Evolutionary conservation across 2,329 filamentous ascomycete genomes (phyloP).

Genomic region (Apiospora aurea): DNA sequence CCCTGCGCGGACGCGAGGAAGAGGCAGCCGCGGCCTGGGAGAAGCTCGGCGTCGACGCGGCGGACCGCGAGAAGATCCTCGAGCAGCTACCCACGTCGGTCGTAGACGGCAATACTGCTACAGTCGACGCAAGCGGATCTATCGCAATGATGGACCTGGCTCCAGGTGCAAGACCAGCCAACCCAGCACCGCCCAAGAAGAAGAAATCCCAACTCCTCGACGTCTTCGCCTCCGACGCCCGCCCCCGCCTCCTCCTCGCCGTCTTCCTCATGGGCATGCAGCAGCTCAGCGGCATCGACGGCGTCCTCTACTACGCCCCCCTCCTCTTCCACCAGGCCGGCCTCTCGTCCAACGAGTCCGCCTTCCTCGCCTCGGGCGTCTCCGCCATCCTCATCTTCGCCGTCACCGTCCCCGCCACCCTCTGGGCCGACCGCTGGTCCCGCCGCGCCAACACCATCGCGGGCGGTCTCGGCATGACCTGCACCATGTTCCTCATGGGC

Average conservation of each 20-base stretch:
- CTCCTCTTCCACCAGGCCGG: slow-evolving; percentile 30
- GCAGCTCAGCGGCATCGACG: slow-evolving; percentile 31
- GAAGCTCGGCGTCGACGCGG: slow-evolving; percentile 23
- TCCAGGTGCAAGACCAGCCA: not conserved
- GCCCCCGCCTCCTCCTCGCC: slow-evolving; percentile 25
- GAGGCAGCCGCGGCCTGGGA: slow-evolving; percentile 26
- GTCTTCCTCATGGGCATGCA: slow-evolving; percentile 30
- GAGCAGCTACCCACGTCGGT: slow-evolving; percentile 2
- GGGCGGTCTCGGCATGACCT: slow-evolving; percentile 57
- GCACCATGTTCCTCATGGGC: slow-evolving; percentile 61
- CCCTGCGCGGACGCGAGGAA: slow-evolving; percentile 5
- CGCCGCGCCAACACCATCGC: slow-evolving; percentile 59
- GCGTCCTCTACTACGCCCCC: slow-evolving; percentile 30
- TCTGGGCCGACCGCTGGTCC: slow-evolving; percentile 63
- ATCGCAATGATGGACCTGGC: not conserved
- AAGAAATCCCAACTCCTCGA: not conserved
- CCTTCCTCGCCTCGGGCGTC: slow-evolving; percentile 58
- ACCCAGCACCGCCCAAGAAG: not conserved
- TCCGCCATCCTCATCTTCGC: slow-evolving; percentile 64
- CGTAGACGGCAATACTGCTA: not conserved
- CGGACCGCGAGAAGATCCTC: slow-evolving; percentile 29
- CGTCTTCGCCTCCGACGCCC: slow-evolving; percentile 22
- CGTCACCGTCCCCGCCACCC: slow-evolving; percentile 56
- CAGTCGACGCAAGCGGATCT: not conserved
- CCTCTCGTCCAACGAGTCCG: slow-evolving; percentile 22